Base-by-base conservation (phyloP, 305 asterid species). In the Stenogyne calaminthoides region DNA sequence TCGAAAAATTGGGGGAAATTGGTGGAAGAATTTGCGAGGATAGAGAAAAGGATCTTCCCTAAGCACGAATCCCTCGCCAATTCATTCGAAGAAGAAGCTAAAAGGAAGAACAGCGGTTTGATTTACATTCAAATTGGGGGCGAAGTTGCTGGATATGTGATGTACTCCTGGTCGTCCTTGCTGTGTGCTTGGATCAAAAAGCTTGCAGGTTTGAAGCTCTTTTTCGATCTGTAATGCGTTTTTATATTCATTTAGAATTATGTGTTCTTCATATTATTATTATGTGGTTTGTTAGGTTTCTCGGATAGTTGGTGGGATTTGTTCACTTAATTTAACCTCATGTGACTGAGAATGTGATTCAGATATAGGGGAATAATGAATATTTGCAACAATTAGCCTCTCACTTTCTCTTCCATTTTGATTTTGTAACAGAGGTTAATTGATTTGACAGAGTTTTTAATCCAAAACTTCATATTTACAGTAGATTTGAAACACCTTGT, bases 81-180 rank as follows among this genome's bases (percentile, higher is more conserved):
- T 56, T 81, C 87, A 8, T 93, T 93, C 73, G 86, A 89, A 70
- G 83, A 81, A 55, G 96, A 91, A 81, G 84, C 89, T 18, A 86
- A 65, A 37, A 93, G 84, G 86, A 87, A 81, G 82, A 90, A 88
- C 77, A 68, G 83, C 46, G 93, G 95, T 29, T 76, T 93, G 83
- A 81, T 93, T 40, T 91, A 77, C 80, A 42, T 73, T 22, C 79
- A 71, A 63, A 71, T 78, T 10, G 86, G 80, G 46, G 95, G 76
- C 39, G 93, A 91, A 77, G 81, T 89, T 75, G 88, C 89, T 37
- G 97, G 93, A 72, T 93, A 93, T 76, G 88, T 84, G 68, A 91
- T 93, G 96, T 93, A 79, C 54, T 85, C 92, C 8, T 93, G 95
- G 89, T 91, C 96, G 36, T 86, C 93, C n/a, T 93, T 97, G 1